Percentiles rank a stretch among this genome's conserved stretches.
These are phyloP conservation scores for Clarireedia sp. DNA, from an alignment of 2,329 filamentous ascomycete species.

Conservation along the genomic window DNA sequence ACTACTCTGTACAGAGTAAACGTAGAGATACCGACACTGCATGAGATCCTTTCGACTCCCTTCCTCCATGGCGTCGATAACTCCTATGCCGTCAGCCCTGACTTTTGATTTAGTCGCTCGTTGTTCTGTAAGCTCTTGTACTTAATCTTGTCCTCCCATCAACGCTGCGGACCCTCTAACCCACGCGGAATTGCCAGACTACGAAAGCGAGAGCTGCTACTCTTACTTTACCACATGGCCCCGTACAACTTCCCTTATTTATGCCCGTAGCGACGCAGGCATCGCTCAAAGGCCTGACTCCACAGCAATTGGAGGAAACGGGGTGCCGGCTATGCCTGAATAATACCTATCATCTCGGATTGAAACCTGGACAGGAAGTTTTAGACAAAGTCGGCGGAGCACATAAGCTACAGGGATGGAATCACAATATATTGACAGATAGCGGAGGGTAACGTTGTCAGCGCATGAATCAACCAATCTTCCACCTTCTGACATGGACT, in stretches of 20 bases:
- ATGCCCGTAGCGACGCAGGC: constrained; percentile 99
- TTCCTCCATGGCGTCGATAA: constrained; percentile 9
- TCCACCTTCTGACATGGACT: constrained; percentile 2
- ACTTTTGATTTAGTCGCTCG: constrained; percentile 70
- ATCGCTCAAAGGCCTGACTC: constrained; percentile 88
- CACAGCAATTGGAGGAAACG: constrained; percentile 82
- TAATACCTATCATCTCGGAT: constrained; percentile 93
- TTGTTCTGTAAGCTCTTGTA: constrained; percentile 59
- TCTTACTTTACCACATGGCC: constrained; percentile 82
- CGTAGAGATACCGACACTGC: neutral
- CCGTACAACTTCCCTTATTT: constrained; percentile 85
- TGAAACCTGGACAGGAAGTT: constrained; percentile 88
- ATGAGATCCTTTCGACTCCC: neutral
- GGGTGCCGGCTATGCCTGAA: constrained; percentile 88
- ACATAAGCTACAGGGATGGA: constrained; percentile 92
- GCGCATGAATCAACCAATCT: neutral
- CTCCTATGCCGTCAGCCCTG: constrained; percentile 53
- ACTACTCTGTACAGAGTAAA: neutral
- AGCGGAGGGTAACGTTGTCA: constrained; percentile 52
- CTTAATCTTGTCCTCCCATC: neutral
- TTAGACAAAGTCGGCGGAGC: constrained; percentile 84
- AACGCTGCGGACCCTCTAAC: neutral
- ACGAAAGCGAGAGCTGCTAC: constrained; percentile 88
- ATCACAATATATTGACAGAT: constrained; percentile 85
- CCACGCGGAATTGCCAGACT: constrained; percentile 47